Conservation (phyloP, 1,139 yeast genomes). For the Magnusiomyces paraingens region DNA sequence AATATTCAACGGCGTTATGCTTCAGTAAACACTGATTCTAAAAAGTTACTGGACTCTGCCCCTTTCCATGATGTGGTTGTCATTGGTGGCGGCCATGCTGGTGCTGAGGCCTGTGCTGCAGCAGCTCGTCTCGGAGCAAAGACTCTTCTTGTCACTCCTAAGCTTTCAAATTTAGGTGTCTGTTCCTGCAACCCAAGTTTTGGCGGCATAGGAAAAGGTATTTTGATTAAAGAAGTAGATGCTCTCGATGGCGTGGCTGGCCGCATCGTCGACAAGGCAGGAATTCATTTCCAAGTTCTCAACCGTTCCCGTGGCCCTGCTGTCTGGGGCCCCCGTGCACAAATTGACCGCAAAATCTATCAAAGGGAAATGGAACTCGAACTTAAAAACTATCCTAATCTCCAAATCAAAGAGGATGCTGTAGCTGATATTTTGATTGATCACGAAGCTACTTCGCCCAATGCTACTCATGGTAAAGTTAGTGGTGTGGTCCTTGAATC, state of each 20-base stretch:
- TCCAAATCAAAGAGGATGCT: conserved; percentile 61
- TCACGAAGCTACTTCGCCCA: conserved; percentile 28
- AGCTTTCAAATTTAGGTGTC: conserved; percentile 69
- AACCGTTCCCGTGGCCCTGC: conserved; percentile 93
- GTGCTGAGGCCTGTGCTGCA: conserved; percentile 95
- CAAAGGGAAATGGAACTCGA: conserved; percentile 71
- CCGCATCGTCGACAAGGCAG: conserved; percentile 80
- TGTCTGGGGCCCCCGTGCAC: conserved; percentile 98
- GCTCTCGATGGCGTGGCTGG: conserved; percentile 93
- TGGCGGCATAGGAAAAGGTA: conserved; percentile 99
- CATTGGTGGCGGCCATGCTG: conserved; percentile 98
- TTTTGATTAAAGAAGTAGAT: conserved; percentile 84
- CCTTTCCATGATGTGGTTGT: conserved; percentile 61
- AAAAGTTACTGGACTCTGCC: conserved; percentile 11
- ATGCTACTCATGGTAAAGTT: conserved; percentile 32
- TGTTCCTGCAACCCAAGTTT: conserved; percentile 96
- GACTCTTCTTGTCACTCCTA: conserved; percentile 77
- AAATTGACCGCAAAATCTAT: conserved; percentile 81
- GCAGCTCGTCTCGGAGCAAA: conserved; percentile 75
- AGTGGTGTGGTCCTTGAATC: conserved; percentile 67
- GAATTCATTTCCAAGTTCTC: conserved; percentile 82
- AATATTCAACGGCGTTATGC: conserved; percentile 6
- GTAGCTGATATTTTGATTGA: conserved; percentile 83
- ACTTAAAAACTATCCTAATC: conserved; percentile 51
- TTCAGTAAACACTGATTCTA: conserved; percentile 10